These are phyloP conservation scores for Pseudonitzschia multiseries DNA, from an alignment of 108 stramenopile genomes.

Conservation along the genomic window DNA sequence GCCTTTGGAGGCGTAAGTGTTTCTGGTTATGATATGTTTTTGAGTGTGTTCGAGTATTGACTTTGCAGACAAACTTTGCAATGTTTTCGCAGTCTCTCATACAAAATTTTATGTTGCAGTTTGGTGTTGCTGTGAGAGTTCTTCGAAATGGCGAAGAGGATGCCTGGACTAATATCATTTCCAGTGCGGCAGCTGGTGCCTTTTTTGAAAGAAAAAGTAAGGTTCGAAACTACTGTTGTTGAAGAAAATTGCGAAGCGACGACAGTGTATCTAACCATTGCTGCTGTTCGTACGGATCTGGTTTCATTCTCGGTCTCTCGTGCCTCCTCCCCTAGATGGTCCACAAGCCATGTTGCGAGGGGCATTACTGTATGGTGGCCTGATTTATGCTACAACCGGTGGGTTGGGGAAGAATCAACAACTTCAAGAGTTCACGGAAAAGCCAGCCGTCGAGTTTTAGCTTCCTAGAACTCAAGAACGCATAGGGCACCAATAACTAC, in stretches of 20 bases:
- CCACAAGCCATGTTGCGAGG: slow-evolving; percentile 74
- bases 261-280: too few species aligned
- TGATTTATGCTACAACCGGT: slow-evolving; percentile 53
- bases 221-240: slow-evolving; percentile 18
- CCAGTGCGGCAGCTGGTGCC: slow-evolving; percentile 68
- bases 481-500: too few species aligned
- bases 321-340: slow-evolving; percentile 41
- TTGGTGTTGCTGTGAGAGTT: slow-evolving; percentile 43
- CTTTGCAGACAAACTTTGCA: too few species aligned
- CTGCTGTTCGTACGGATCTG: neutral
- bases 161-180: slow-evolving; percentile 65
- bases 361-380: slow-evolving; percentile 68
- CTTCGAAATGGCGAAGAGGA: slow-evolving; percentile 63
- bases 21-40: neutral
- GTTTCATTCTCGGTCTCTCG: neutral
- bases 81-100: too few species aligned
- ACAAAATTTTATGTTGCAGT: neutral
- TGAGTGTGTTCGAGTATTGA: too few species aligned
- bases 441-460: slow-evolving; percentile 6
- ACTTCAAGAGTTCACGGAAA: slow-evolving; percentile 12
- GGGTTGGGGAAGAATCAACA: neutral
- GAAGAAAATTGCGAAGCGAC: too few species aligned
- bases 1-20: slow-evolving; percentile 55
- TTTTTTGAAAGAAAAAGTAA: slow-evolving; percentile 65
- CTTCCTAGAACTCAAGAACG: neutral